These are phyloP conservation scores for Alternaria alternata DNA, from an alignment of 2,329 filamentous ascomycete genomes.

Conservation along the genomic window DNA sequence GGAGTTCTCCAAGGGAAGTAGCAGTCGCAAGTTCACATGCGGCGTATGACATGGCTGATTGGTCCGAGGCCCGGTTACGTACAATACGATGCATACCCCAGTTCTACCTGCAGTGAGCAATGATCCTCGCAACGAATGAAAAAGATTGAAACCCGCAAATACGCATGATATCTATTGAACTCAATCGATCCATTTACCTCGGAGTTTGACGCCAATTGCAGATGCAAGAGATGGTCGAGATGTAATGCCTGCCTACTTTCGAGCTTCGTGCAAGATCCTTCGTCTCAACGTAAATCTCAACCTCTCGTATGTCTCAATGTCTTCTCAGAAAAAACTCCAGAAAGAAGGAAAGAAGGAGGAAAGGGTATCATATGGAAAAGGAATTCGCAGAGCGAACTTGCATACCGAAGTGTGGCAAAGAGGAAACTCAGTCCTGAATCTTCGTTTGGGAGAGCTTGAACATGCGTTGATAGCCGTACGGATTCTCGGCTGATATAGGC, in stretches of 20 bases:
- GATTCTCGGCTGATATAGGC: conserved; percentile 17
- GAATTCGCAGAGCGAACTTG: background rate
- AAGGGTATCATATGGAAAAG: background rate
- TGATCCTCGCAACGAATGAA: background rate
- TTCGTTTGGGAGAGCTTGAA: conserved; percentile 33
- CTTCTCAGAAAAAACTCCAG: background rate
- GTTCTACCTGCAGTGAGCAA: conserved; percentile 2
- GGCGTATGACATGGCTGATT: background rate
- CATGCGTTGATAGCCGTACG: conserved; percentile 34
- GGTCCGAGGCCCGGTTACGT: background rate
- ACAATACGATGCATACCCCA: background rate
- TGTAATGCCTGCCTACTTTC: background rate
- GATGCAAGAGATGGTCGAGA: background rate
- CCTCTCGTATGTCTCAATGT: background rate
- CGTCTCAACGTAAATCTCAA: background rate
- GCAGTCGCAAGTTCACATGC: background rate
- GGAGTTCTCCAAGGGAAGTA: background rate
- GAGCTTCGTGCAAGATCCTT: background rate
- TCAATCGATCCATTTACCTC: background rate
- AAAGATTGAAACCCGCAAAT: background rate
- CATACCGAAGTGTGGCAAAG: background rate
- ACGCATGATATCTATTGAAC: background rate
- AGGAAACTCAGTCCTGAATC: conserved; percentile 19
- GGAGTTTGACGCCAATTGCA: background rate
- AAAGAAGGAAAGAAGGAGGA: background rate